Conservation (phyloP, 164 flowering plant species). For the Annona cherimola region DNA sequence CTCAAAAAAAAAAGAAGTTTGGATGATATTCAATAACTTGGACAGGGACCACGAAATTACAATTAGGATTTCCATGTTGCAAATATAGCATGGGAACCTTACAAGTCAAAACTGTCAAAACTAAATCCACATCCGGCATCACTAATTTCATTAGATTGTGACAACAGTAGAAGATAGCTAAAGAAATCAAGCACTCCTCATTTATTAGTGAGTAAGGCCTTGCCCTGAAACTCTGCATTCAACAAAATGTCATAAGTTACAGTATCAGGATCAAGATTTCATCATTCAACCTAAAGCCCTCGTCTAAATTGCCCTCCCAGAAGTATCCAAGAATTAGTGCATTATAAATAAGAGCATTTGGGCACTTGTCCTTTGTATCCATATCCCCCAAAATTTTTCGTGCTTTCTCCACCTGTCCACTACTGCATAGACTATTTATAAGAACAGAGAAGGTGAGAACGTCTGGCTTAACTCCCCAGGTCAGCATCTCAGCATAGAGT, state of each 20-base stretch:
- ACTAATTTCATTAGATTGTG: too few species aligned
- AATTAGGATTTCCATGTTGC: too few species aligned
- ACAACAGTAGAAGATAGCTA: conserved; percentile 45
- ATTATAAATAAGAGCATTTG: conserved; percentile 53
- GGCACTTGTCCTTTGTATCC: conserved; percentile 32
- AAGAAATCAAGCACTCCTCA: too few species aligned
- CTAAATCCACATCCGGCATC: too few species aligned
- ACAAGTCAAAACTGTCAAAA: too few species aligned
- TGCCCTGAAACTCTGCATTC: conserved; percentile 30
- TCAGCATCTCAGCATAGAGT: conserved; percentile 57
- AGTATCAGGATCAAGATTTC: conserved; percentile 67
- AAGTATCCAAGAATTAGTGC: conserved; percentile 59
- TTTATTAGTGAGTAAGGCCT: neutral
- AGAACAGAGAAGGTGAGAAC: conserved; percentile 38
- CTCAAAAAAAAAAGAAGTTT: too few species aligned
- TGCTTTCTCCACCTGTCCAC: conserved; percentile 60
- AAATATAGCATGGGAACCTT: too few species aligned
- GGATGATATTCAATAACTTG: too few species aligned
- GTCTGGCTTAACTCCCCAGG: conserved; percentile 56
- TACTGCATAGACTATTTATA: conserved; percentile 53
- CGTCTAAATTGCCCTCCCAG: conserved; percentile 59
- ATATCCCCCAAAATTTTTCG: conserved; percentile 55
- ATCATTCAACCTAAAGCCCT: conserved; percentile 68
- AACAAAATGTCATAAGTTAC: conserved; percentile 63
- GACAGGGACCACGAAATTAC: too few species aligned